These are phyloP conservation scores for Dictyostelium brefeldianum DNA, from an alignment of 78 protist genomes.

Conservation along the genomic window DNA sequence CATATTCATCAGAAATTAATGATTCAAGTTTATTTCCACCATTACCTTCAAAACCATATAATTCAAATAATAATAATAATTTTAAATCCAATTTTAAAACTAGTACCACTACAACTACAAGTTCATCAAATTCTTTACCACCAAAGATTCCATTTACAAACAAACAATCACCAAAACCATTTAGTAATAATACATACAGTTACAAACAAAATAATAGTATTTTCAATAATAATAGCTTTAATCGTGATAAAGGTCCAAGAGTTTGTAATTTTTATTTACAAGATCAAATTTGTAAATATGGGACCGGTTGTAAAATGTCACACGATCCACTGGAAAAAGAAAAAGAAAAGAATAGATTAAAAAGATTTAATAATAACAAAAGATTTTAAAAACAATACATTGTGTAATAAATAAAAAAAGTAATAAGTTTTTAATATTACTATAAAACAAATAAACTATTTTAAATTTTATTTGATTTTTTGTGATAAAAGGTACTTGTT, in stretches of 20 bases:
- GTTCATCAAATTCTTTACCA: too few species aligned
- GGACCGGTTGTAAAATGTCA: conserved; percentile 8
- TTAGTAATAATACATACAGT: background rate
- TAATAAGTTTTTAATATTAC: too few species aligned
- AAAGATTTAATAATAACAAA: background rate
- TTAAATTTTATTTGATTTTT: too few species aligned
- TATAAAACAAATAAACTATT: too few species aligned
- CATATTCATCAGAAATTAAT: background rate
- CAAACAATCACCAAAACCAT: too few species aligned
- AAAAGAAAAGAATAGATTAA: background rate
- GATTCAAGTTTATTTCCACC: conserved; percentile 8
- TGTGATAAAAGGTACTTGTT: too few species aligned
- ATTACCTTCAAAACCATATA: conserved; percentile 3
- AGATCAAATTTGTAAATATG: conserved; percentile 20
- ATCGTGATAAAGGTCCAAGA: background rate
- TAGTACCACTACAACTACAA: conserved; percentile 2
- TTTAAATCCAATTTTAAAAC: too few species aligned
- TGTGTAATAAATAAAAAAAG: too few species aligned
- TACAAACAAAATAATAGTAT: background rate
- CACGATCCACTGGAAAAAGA: conserved; percentile 14
- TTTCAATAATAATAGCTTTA: background rate
- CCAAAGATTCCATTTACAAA: too few species aligned
- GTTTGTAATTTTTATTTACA: conserved; percentile 24
- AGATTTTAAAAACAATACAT: background rate
- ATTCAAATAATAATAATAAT: background rate